phyloP scores from a whole-genome alignment of 805 yeast species.

The Metschnikowia continentalis region DNA sequence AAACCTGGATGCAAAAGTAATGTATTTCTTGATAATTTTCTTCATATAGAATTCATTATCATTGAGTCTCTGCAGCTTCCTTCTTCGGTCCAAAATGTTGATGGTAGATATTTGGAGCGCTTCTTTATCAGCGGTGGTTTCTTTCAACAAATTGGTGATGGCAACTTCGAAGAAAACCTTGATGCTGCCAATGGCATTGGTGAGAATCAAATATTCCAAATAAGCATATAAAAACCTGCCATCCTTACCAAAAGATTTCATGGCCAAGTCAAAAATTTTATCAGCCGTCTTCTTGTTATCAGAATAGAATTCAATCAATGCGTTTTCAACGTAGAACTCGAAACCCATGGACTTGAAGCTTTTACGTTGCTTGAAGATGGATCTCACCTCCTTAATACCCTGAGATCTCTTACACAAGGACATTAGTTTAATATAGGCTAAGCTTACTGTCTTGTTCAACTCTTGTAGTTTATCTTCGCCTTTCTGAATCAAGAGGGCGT shows the following conservation, averaged over 20 bases:
- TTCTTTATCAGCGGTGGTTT: constrained; percentile 22
- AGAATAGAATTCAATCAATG: constrained; percentile 71
- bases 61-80: constrained; percentile 15
- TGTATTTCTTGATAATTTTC: constrained; percentile 43
- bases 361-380: constrained; percentile 64
- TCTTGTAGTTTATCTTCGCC: constrained; percentile 22
- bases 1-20: constrained; percentile 62
- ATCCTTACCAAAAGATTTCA: constrained; percentile 51
- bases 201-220: constrained; percentile 63
- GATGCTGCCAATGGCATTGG: constrained; percentile 68
- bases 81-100: constrained; percentile 14
- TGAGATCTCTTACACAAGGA: constrained; percentile 61
- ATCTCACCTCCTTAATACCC: constrained; percentile 71
- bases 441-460: constrained; percentile 46
- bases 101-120: constrained; percentile 14
- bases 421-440: constrained; percentile 67
- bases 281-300: constrained; percentile 65
- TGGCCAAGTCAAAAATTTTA: constrained; percentile 74
- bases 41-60: constrained; percentile 25
- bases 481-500: constrained; percentile 20
- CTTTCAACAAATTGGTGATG: constrained; percentile 48
- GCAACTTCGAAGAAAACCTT: constrained; percentile 81
- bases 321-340: constrained; percentile 78
- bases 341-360: constrained; percentile 54
- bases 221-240: constrained; percentile 66